Evolutionary conservation across 2,329 filamentous ascomycete genomes (phyloP), one percentile per base, ranked within the genome.

Genomic region (Emydomyces testavorans): DNA sequence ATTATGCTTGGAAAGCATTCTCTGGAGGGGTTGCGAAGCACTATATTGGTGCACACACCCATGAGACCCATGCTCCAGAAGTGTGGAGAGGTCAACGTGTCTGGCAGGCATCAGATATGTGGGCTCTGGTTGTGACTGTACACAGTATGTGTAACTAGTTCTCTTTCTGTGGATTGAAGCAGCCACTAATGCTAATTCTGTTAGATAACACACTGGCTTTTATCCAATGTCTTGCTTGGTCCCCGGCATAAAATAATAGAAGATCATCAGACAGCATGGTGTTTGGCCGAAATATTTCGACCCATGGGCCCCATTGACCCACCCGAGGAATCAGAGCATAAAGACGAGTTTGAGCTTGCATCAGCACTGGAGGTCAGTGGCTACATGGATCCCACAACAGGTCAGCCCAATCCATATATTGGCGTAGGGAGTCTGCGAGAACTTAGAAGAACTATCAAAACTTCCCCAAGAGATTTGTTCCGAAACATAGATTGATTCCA

Each of bases 51-150:
- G 46, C 42, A 18, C 50, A 52, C 23, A 47, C 41, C 18, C 13
- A 43, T 24, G 47, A 50, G 28, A 52, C 50, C 10, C 50, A 48
- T 3, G 50, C 50, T 13, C 50, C 50, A 20, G 50, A 52, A 24
- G 50, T 52, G 8, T 52, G 50, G 47, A 20, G 18, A 16, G 50
- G 50, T 24, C 20, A 36, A n/a, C 47, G 50, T 20, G 41, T 50
- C 26, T 52, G 50, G 50, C 47, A 50, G 28, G 47, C 50, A 4
- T 52, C 50, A 18, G 50, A 52, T 35, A 48, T 52, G 7, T 52
- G 50, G 50, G 50, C 50, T 18, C 32, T 50, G 13, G 50, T 37
- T 1, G 43, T 52, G 2, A 52, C 50, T 1, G 48, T 52, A 43
- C n/a, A n/a, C n/a, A n/a, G n/a, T n/a, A n/a, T n/a, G n/a, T n/a